phyloP scores from a whole-genome alignment of 2,329 filamentous ascomycete species.

The Aspergillus udagawae region DNA sequence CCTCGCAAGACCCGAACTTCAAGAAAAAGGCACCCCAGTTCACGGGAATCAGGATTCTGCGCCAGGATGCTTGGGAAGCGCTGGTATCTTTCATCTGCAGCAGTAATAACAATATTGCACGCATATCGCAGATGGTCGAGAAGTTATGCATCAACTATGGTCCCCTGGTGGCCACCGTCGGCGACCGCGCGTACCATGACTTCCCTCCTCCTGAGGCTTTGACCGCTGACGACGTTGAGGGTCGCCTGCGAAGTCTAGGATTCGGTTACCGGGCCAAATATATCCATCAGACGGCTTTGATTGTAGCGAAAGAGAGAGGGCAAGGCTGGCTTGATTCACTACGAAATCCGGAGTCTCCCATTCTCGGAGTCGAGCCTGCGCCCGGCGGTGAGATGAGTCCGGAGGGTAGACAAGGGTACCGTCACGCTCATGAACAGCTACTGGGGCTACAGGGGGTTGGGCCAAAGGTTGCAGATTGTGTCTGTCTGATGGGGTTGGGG shows the following conservation, averaged over 20 bases:
- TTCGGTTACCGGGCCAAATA: conserved; percentile 96
- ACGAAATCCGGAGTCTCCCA: conserved; percentile 69
- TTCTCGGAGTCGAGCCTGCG: conserved; percentile 47
- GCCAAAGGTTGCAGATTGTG: conserved; percentile 95
- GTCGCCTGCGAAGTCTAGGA: conserved; percentile 72
- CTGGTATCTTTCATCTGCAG: conserved; percentile 95
- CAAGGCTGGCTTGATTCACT: conserved; percentile 72
- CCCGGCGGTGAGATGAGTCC: conserved; percentile 47
- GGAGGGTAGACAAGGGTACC: conserved; percentile 63
- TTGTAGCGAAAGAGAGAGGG: conserved; percentile 65
- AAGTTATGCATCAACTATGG: conserved; percentile 89
- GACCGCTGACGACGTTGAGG: conserved; percentile 70
- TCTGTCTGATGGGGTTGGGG: conserved; percentile 90
- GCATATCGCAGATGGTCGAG: conserved; percentile 95
- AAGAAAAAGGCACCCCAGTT: conserved; percentile 81
- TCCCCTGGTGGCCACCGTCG: conserved; percentile 66
- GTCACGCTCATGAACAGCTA: conserved; percentile 73
- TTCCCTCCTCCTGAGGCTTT: conserved; percentile 76
- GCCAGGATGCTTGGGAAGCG: conserved; percentile 94
- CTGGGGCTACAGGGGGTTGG: conserved; percentile 82
- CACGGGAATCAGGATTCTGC: conserved; percentile 83
- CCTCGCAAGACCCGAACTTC: conserved; percentile 79
- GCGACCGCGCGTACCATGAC: conserved; percentile 72
- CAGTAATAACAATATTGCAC: conserved; percentile 95
- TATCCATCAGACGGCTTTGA: conserved; percentile 76